A percentile compares a stretch with the other conserved stretches of the same genome.
These are phyloP conservation scores for Dothistroma pini DNA, from an alignment of 2,329 filamentous ascomycete genomes.

Conservation along the genomic window DNA sequence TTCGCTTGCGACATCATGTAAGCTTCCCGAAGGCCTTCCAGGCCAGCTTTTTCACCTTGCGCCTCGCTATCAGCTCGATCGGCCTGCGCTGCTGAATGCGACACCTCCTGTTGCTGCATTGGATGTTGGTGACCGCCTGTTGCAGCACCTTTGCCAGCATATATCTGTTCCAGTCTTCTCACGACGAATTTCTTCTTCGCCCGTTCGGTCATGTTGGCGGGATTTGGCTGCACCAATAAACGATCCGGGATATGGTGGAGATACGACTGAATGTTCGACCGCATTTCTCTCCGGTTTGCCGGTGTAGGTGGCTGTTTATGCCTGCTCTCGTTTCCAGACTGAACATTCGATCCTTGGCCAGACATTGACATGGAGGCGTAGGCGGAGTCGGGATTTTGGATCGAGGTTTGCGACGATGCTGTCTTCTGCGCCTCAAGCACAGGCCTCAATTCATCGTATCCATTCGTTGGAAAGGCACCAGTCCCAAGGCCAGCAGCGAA, in stretches of 20 bases:
- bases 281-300: background rate
- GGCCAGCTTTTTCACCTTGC: conserved; percentile 33
- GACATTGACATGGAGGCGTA: conserved; percentile 60
- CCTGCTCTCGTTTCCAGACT: conserved; percentile 35
- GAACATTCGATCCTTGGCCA: conserved; percentile 43
- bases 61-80: conserved; percentile 43
- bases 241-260: conserved; percentile 69
- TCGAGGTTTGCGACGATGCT: conserved; percentile 56
- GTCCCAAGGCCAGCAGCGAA: conserved; percentile 64
- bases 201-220: conserved; percentile 61
- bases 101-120: conserved; percentile 56
- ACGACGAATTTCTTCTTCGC: conserved; percentile 76
- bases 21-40: conserved; percentile 47
- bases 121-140: conserved; percentile 47
- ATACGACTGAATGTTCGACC: conserved; percentile 61
- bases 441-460: conserved; percentile 38
- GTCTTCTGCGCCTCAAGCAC: conserved; percentile 54
- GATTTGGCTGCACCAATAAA: conserved; percentile 56
- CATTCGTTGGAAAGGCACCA: conserved; percentile 36
- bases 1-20: conserved; percentile 39
- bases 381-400: conserved; percentile 50
- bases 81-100: conserved; percentile 50
- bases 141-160: conserved; percentile 63
- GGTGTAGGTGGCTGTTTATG: conserved; percentile 8
- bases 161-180: conserved; percentile 72